These are phyloP conservation scores for Leccinum fibrillosum DNA, from an alignment of 768 basidiomycete species.

Conservation along the genomic window DNA sequence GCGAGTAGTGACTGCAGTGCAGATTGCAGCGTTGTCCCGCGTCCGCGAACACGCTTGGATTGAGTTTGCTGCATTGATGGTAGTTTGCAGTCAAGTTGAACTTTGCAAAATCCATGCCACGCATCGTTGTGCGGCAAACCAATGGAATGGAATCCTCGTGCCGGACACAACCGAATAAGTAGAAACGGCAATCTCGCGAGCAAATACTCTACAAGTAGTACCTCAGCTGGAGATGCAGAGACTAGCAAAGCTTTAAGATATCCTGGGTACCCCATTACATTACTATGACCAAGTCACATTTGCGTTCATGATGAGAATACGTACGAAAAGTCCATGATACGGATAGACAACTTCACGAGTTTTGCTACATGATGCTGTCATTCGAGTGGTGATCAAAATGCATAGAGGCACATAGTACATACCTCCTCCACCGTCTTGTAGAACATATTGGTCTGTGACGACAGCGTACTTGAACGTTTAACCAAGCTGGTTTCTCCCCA, in stretches of 20 bases:
- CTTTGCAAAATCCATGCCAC: neutral
- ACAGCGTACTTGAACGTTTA: constrained; percentile 85
- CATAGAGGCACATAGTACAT: constrained; percentile 15
- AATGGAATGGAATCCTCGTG: constrained; percentile 2
- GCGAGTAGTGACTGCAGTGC: constrained; percentile 15
- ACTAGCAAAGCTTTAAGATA: neutral
- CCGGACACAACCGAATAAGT: neutral
- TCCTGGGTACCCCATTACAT: neutral
- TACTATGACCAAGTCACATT: neutral
- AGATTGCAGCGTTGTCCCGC: constrained; percentile 1
- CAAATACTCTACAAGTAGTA: neutral
- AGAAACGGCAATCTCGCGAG: neutral
- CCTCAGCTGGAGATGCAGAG: neutral
- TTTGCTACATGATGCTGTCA: constrained; percentile 59
- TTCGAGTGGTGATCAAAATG: neutral
- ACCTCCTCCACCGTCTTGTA: constrained; percentile 99
- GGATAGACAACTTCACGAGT: constrained; percentile 81
- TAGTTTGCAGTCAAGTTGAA: neutral
- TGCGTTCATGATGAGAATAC: constrained; percentile 10
- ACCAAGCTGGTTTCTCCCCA: constrained; percentile 96
- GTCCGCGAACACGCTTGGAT: neutral
- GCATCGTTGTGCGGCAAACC: neutral
- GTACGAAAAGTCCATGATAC: constrained; percentile 46
- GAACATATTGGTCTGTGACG: constrained; percentile 94
- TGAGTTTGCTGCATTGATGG: constrained; percentile 6